These are phyloP conservation scores for Mycena vulgaris DNA, from an alignment of 768 basidiomycete genomes.

Conservation along the genomic window DNA sequence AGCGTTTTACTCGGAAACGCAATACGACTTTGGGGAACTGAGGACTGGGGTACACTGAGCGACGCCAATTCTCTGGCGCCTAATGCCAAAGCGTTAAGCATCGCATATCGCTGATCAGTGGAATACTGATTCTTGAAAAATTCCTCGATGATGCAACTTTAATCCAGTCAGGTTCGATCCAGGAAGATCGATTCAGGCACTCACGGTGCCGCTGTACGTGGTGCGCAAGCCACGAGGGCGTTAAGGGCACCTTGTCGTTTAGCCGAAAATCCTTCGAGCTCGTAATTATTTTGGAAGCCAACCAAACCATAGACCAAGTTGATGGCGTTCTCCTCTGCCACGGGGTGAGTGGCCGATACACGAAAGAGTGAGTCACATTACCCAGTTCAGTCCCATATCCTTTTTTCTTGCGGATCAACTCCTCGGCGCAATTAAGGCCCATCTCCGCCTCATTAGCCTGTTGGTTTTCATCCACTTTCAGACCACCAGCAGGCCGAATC, in stretches of 20 bases:
- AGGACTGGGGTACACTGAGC: slow-evolving; percentile 56
- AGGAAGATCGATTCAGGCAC: slow-evolving; percentile 48
- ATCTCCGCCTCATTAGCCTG: slow-evolving; percentile 85
- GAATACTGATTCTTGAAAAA: slow-evolving; percentile 97
- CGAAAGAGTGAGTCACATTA: slow-evolving; percentile 52
- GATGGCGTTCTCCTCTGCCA: slow-evolving; percentile 89
- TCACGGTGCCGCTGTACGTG: slow-evolving; percentile 85
- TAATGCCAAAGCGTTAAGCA: slow-evolving; percentile 88
- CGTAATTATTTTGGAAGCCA: slow-evolving; percentile 86
- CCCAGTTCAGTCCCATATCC: slow-evolving; percentile 92
- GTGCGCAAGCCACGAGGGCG: slow-evolving; percentile 87
- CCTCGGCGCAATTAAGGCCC: slow-evolving; percentile 85
- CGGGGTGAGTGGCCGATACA: background rate
- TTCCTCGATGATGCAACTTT: slow-evolving; percentile 88
- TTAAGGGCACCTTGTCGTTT: slow-evolving; percentile 83
- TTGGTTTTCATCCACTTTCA: slow-evolving; percentile 67
- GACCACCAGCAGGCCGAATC: slow-evolving; percentile 72
- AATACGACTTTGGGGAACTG: slow-evolving; percentile 51
- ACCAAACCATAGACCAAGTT: slow-evolving; percentile 83
- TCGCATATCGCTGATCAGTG: slow-evolving; percentile 84
- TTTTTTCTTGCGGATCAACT: slow-evolving; percentile 86
- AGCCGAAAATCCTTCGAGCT: slow-evolving; percentile 83
- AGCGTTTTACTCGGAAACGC: slow-evolving; percentile 89
- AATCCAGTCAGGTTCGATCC: background rate
- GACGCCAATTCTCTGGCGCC: slow-evolving; percentile 87